Evolutionary conservation across 2,329 filamentous ascomycete species (phyloP), one percentile per base, ranked within the genome.

Genomic region (Diaporthe velutina): DNA sequence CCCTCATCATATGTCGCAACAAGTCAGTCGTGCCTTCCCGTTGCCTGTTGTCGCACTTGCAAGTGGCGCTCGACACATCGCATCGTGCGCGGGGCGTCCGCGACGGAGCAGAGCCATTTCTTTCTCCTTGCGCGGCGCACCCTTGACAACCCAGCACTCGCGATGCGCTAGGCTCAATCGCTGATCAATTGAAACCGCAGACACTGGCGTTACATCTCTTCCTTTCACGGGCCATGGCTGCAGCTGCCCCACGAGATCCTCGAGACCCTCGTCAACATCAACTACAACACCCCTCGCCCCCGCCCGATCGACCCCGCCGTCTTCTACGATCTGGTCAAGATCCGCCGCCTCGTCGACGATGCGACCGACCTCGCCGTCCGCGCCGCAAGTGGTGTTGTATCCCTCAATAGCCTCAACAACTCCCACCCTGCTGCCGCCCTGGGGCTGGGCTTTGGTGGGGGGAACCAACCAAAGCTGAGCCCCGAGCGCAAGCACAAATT

Each of bases 121-220:
- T 57, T 30, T 42, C 42, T 68, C 52, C 22, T 52, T 61, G 60
- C 80, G 75, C 76, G 25, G 50, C 55, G 30, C n/a, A 57, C 40
- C 74, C 72, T 50, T 22, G 61, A 50, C 61, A 58, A 17, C 58
- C 35, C 42, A n/a, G 35, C 48, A 1, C 22, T 33, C 15, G 25
- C 38, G 8, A 64, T 68, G 70, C 35, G 55, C 33, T 54, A 9
- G n/a, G 17, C 52, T 50, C 68, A 67, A 33, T 42, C 67, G 38
- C 74, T 76, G 67, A 76, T 70, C 42, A 30, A 28, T 42, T 12
- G 9, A 40, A 19, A 7, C 12, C 67, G 45, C 70, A 96, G 94
- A 82, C 94, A 96, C 85, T 96, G 94, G 94, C 90, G 92, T 77
- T 95, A 95, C 82, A 95, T 97, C 75, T 95, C 94, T 30, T 93